Base-by-base conservation (phyloP, 1,139 yeast genomes). In the Pichia cactophila region DNA sequence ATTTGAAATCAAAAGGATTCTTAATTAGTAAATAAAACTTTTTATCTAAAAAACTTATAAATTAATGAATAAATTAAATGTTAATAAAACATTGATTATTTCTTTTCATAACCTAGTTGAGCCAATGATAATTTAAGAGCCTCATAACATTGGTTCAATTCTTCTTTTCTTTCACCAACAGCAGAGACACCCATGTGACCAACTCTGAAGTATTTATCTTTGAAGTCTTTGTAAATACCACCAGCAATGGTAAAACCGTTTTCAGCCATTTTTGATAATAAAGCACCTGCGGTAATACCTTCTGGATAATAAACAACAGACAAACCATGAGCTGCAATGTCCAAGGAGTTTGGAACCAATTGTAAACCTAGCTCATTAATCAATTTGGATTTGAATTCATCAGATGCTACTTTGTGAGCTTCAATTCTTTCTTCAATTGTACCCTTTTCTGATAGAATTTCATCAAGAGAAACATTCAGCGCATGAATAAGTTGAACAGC, bases 171-270 rank as follows among this genome's bases (percentile, higher is more conserved):
- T 52, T 69, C 69, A 46, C 76, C 73, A 45, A 76, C 72, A 2
- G 77, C 77, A 50, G 81, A 69, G 44, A 78, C 80, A 57, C 97
- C 97, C 97, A 90, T 90, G 70, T 90, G 97, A 33, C 97, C 97
- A 53, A 90, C 82, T 69, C 97, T 81, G 72, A 90, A 87, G 71
- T 89, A 89, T 66, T 84, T 83, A 51, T 86, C 78, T 45, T 81
- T 84, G 61, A 88, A 80, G 26, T 81, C 87, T 68, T 81, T 83
- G 71, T 86, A 94, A 58, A 90, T 83, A 54, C 97, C 97, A 47
- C 95, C 95, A 44, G 97, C 96, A 48, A 90, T 78, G 33, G 84
- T 81, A 62, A 86, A 80, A n/a, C 90, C 86, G 61, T 80, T 78
- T 50, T 74, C 67, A 54, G 83, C 80, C 61, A 87, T 69, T 40